These are phyloP conservation scores for Coprinopsis strossmayeri DNA, from an alignment of 768 basidiomycete genomes.

Conservation along the genomic window DNA sequence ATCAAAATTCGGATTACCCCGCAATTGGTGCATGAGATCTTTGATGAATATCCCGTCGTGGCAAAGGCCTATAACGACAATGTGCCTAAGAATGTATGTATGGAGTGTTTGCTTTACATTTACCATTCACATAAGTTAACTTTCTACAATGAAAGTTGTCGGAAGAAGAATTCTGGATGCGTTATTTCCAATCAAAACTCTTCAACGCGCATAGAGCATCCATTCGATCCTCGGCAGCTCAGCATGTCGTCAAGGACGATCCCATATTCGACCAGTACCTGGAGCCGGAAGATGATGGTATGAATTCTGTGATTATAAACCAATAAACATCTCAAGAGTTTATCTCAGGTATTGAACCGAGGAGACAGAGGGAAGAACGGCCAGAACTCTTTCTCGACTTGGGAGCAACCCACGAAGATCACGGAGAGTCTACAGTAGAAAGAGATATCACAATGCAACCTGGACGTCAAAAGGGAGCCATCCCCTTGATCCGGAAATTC, in stretches of 20 bases:
- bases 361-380: constrained; percentile 53
- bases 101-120: constrained; percentile 9
- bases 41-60: constrained; percentile 96
- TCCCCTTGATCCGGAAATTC: constrained; percentile 94
- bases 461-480: constrained; percentile 77
- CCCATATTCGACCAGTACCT: constrained; percentile 93
- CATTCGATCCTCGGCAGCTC: constrained; percentile 78
- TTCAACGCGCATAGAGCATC: constrained; percentile 95
- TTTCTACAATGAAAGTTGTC: constrained; percentile 54
- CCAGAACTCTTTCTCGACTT: constrained; percentile 81
- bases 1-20: constrained; percentile 87
- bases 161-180: constrained; percentile 92
- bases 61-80: constrained; percentile 89
- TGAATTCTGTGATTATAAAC: constrained; percentile 17
- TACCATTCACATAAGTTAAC: background rate
- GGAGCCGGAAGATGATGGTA: constrained; percentile 94
- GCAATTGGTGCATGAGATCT: constrained; percentile 91
- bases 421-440: constrained; percentile 86
- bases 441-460: constrained; percentile 95
- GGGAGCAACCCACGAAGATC: constrained; percentile 86
- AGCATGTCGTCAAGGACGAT: constrained; percentile 84
- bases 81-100: constrained; percentile 73
- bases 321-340: no score
- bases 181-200: constrained; percentile 93
- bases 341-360: constrained; percentile 67